phyloP scores from a whole-genome alignment of 1,284 basidiomycete species.

The Microbotryum silenes-acaulis region DNA sequence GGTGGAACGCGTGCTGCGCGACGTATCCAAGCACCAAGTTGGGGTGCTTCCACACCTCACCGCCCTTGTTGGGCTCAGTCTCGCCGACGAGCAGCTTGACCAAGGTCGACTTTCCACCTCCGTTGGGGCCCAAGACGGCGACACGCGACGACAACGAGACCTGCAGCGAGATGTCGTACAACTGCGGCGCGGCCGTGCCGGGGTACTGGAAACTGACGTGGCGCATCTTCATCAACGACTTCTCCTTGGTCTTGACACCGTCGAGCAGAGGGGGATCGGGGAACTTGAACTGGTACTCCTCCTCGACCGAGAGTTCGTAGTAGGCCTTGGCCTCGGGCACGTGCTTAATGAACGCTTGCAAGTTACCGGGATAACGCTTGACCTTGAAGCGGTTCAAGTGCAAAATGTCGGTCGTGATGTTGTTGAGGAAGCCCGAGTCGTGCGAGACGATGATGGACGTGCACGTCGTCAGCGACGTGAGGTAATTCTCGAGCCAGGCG shows the following conservation, averaged over 20 bases:
- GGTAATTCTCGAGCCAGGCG: conserved; percentile 93
- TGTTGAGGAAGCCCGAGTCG: conserved; percentile 98
- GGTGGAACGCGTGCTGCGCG: conserved; percentile 76
- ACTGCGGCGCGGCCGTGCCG: conserved; percentile 70
- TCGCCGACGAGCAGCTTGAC: conserved; percentile 98
- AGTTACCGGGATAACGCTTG: conserved; percentile 93
- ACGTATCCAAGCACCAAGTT: conserved; percentile 99
- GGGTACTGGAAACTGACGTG: conserved; percentile 97
- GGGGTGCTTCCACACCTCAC: conserved; percentile 98
- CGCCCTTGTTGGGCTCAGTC: conserved; percentile 90
- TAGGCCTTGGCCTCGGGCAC: conserved; percentile 98
- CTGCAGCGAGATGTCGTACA: conserved; percentile 91
- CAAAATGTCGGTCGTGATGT: conserved; percentile 96
- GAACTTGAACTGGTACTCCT: conserved; percentile 96
- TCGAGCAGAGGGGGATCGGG: conserved; percentile 92
- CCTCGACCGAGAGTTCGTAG: conserved; percentile 72
- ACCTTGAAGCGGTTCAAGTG: conserved; percentile 99
- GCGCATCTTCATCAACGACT: conserved; percentile 93
- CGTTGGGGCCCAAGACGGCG: conserved; percentile 91
- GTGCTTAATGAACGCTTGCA: conserved; percentile 86
- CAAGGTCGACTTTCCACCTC: conserved; percentile 96
- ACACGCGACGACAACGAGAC: conserved; percentile 96
- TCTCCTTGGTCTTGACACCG: conserved; percentile 99
- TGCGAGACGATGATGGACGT: conserved; percentile 66
- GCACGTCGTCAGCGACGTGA: conserved; percentile 77